Evolutionary conservation across 305 asterid species (phyloP).

Genomic region (Plantago coronopus): DNA sequence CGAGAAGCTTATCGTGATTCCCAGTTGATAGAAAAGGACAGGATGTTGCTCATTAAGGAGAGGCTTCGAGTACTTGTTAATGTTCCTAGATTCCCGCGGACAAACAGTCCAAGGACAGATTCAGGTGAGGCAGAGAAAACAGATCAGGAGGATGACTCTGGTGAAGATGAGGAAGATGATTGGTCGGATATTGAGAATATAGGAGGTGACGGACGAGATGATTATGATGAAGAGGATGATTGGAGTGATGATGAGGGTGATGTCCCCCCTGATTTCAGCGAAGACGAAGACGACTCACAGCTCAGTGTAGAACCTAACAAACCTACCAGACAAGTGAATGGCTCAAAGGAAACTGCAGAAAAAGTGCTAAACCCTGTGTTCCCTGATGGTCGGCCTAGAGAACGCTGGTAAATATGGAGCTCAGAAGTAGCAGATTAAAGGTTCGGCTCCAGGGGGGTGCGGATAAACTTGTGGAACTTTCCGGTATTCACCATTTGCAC

Average conservation of each 20-base stretch:
- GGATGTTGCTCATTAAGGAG: constrained; percentile 87
- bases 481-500: not conserved
- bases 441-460: constrained; percentile 15
- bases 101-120: constrained; percentile 29
- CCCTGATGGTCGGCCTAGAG: constrained; percentile 87
- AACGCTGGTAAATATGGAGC: constrained; percentile 58
- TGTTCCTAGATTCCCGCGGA: constrained; percentile 55
- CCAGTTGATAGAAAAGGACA: constrained; percentile 73
- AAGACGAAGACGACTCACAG: constrained; percentile 37
- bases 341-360: constrained; percentile 35
- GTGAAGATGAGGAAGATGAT: constrained; percentile 50
- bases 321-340: constrained; percentile 36
- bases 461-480: constrained; percentile 4
- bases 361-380: constrained; percentile 52
- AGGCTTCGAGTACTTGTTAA: constrained; percentile 80
- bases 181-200: constrained; percentile 67
- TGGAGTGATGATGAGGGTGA: constrained; percentile 73
- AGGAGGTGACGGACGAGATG: constrained; percentile 57
- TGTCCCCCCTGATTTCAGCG: constrained; percentile 67
- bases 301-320: constrained; percentile 39
- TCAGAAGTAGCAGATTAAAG: constrained; percentile 6
- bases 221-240: constrained; percentile 43
- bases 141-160: constrained; percentile 35
- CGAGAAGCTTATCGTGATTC: constrained; percentile 93
- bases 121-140: constrained; percentile 33